Percentiles rank a stretch among this genome's conserved stretches.
Conservation (phyloP, 352 stramenopile species). For the Phytophthora litchii region DNA sequence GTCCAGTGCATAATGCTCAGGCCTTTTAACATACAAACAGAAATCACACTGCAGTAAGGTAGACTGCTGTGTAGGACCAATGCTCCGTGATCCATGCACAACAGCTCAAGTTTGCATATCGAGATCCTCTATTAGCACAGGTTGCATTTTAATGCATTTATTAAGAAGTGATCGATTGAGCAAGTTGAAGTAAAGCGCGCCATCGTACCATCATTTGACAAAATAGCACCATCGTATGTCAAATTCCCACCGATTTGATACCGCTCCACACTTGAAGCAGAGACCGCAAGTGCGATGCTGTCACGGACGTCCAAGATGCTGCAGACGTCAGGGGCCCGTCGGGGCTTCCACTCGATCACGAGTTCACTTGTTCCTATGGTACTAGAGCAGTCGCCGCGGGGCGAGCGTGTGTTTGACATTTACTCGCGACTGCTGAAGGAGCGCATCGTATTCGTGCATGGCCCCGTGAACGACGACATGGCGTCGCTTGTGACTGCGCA, state of each 20-base stretch:
- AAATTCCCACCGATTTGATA: slow-evolving; percentile 15
- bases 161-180: no score
- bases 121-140: no score
- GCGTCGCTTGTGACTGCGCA: slow-evolving; percentile 85
- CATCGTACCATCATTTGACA: neutral
- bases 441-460: slow-evolving; percentile 97
- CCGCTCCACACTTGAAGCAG: slow-evolving; percentile 37
- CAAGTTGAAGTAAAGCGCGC: neutral
- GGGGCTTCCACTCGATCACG: slow-evolving; percentile 58
- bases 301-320: slow-evolving; percentile 15
- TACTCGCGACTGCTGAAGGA: slow-evolving; percentile 98
- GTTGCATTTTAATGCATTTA: no score
- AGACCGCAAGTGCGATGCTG: slow-evolving; percentile 19
- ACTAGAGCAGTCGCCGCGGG: slow-evolving; percentile 91
- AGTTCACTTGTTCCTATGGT: slow-evolving; percentile 93
- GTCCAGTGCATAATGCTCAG: no score
- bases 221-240: slow-evolving; percentile 4
- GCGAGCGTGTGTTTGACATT: slow-evolving; percentile 97
- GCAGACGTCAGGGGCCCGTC: slow-evolving; percentile 28
- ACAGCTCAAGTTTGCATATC: no score
- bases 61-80: no score
- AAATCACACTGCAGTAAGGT: no score
- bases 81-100: no score
- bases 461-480: slow-evolving; percentile 91
- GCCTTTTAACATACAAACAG: no score